These are phyloP conservation scores for Phalaenopsis hybrid DNA, from an alignment of 116 monocot genomes.

Conservation along the genomic window DNA sequence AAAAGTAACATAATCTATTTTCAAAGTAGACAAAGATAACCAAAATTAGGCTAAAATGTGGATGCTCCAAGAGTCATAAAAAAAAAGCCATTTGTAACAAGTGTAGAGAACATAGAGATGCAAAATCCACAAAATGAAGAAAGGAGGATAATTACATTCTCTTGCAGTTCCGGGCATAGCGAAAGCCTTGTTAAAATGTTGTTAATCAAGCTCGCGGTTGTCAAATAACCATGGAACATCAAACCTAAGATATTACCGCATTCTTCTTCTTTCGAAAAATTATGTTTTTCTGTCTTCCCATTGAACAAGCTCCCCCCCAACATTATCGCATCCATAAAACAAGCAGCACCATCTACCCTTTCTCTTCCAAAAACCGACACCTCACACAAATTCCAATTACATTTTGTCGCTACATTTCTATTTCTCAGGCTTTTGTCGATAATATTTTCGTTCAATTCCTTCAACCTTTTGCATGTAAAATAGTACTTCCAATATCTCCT, in stretches of 20 bases:
- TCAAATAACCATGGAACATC: conserved; percentile 62
- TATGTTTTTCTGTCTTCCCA: conserved; percentile 17
- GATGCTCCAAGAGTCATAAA: neutral
- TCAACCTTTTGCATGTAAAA: conserved; percentile 27
- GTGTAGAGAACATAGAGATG: neutral
- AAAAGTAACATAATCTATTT: neutral
- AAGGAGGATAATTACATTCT: conserved; percentile 31
- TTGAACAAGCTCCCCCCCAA: conserved; percentile 13
- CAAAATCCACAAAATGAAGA: neutral
- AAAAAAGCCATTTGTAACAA: neutral
- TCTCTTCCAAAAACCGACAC: neutral
- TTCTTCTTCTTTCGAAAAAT: conserved; percentile 39
- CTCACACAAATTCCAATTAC: neutral
- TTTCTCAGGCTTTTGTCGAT: conserved; percentile 18
- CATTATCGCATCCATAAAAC: conserved; percentile 9
- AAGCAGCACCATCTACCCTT: neutral
- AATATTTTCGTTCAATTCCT: conserved; percentile 42
- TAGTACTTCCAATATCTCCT: conserved; percentile 48
- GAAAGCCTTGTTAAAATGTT: conserved; percentile 42
- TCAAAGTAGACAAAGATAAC: neutral
- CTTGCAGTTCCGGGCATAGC: conserved; percentile 41
- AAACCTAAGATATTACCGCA: conserved; percentile 49
- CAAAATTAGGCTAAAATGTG: neutral
- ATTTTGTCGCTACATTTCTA: conserved; percentile 10
- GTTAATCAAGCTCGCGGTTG: conserved; percentile 41